Base-by-base conservation (phyloP, 2,329 filamentous ascomycete species). In the Verticillium albo-atrum region DNA sequence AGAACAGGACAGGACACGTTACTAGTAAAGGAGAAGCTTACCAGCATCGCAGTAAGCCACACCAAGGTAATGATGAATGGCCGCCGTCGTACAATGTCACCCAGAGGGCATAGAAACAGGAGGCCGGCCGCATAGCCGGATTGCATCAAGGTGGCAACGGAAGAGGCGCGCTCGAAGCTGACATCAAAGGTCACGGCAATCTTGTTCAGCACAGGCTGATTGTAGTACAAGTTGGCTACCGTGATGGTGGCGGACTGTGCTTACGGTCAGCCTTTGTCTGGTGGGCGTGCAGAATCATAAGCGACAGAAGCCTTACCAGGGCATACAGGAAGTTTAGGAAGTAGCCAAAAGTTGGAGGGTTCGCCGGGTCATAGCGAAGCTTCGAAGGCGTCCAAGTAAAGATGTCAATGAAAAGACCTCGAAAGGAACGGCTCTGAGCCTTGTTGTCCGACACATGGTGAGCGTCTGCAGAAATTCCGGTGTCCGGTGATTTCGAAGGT, bases 171-270 rank as follows among this genome's bases (percentile, higher is more conserved):
- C 67, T 91, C 89, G 67, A 91, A 89, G 9, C 80, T 81, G 54
- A 94, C 87, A 57, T 81, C 68, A 68, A 95, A 94, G 17, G 89
- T 87, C 10, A 79, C 71, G 0, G 91, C 90, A 47, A 95, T 80
- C 56, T 89, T 84, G 68, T 92, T 91, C 26, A 94, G 76, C 54
- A 94, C 90, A 0, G 91, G 89, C 67, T 93, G 90, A 61, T 84
- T 90, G 72, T 94, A 92, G 74, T 94, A 94, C 3, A 94, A 77
- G 65, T 93, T 93, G 20, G 90, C 90, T 6, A 93, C 90, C 1
- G 89, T 91, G 64, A 91, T 86, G 4, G 86, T 82, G 0, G 77
- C 75, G 3, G 82, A 74, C 82, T 84, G 25, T 25, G 5, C 7
- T 23, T 12, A 17, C 50, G n/a, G 25, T 20, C 10, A 53, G 3